Evolutionary conservation across 441 rosid genomes (phyloP).

Genomic region (Brassica hybrid): DNA sequence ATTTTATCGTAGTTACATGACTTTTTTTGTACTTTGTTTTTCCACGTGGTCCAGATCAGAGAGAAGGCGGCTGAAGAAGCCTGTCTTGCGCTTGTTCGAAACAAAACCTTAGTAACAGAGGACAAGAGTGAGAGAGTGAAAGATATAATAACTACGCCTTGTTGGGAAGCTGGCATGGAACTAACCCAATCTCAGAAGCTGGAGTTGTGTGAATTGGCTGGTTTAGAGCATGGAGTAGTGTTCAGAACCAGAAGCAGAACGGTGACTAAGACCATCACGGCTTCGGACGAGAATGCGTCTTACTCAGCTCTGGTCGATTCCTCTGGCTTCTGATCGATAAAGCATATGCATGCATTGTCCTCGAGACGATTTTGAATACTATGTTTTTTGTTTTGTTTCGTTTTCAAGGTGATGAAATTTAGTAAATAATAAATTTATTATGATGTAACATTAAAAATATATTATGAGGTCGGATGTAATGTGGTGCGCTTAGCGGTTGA

Average conservation of each 20-base stretch:
- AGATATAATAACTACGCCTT: slow-evolving; percentile 69
- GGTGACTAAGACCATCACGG: slow-evolving; percentile 30
- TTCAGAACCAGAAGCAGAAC: slow-evolving; percentile 38
- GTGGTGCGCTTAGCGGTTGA: no score
- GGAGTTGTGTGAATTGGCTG: slow-evolving; percentile 62
- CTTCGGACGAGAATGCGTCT: slow-evolving; percentile 84
- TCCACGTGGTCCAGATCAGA: slow-evolving; percentile 66
- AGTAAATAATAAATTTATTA: not conserved
- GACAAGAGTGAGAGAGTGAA: slow-evolving; percentile 68
- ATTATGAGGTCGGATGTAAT: no score
- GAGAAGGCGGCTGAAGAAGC: slow-evolving; percentile 80
- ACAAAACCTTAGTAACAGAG: slow-evolving; percentile 59
- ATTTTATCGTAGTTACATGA: not conserved
- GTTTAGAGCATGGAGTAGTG: slow-evolving; percentile 52
- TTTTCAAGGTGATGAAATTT: not conserved
- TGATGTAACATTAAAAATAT: no score
- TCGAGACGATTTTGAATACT: not conserved
- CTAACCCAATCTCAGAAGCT: slow-evolving; percentile 52
- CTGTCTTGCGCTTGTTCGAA: slow-evolving; percentile 77
- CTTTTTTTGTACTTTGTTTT: not conserved
- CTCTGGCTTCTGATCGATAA: slow-evolving; percentile 45
- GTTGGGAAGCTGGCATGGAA: slow-evolving; percentile 84
- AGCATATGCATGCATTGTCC: not conserved
- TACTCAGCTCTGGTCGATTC: slow-evolving; percentile 92
- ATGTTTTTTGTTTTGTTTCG: not conserved